Evolutionary conservation across 805 yeast species (phyloP).

Genomic region (Saccharomyces cerevisiae): DNA sequence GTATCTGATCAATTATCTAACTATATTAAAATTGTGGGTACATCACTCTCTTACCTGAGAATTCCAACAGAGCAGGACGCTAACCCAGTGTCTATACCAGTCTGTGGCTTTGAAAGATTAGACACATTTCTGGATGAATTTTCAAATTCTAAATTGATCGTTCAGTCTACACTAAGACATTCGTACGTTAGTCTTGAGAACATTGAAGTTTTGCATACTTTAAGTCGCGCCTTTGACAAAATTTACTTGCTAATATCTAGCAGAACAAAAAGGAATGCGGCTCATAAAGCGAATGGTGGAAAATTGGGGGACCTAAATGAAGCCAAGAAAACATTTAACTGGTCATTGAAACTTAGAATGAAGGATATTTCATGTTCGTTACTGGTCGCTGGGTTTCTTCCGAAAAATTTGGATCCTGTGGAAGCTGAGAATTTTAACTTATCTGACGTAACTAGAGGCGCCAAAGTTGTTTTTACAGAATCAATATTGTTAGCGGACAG

Average conservation of each 20-base stretch:
- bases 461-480: slow-evolving; percentile 16
- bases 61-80: slow-evolving; percentile 4
- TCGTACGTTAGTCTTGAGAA: slow-evolving; percentile 19
- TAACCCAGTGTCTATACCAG: slow-evolving; percentile 14
- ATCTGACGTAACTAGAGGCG: slow-evolving; percentile 20
- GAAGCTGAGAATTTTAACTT: slow-evolving; percentile 13
- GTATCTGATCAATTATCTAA: slow-evolving; percentile 13
- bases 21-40: slow-evolving; percentile 19
- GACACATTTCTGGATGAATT: slow-evolving; percentile 20
- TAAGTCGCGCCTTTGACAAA: slow-evolving; percentile 5
- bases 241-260: not conserved
- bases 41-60: slow-evolving; percentile 15
- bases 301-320: not conserved
- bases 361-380: slow-evolving; percentile 20
- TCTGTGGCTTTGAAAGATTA: slow-evolving; percentile 24
- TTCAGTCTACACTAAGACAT: slow-evolving; percentile 25
- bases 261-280: not conserved
- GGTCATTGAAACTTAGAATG: slow-evolving; percentile 20
- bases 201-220: slow-evolving; percentile 14
- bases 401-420: slow-evolving; percentile 20
- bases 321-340: slow-evolving; percentile 3
- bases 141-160: slow-evolving; percentile 6
- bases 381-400: slow-evolving; percentile 17
- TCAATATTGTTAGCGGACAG: slow-evolving; percentile 9
- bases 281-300: not conserved